Base-by-base conservation (phyloP, 2,329 filamentous ascomycete species). In the Fusarium zealandicum region DNA sequence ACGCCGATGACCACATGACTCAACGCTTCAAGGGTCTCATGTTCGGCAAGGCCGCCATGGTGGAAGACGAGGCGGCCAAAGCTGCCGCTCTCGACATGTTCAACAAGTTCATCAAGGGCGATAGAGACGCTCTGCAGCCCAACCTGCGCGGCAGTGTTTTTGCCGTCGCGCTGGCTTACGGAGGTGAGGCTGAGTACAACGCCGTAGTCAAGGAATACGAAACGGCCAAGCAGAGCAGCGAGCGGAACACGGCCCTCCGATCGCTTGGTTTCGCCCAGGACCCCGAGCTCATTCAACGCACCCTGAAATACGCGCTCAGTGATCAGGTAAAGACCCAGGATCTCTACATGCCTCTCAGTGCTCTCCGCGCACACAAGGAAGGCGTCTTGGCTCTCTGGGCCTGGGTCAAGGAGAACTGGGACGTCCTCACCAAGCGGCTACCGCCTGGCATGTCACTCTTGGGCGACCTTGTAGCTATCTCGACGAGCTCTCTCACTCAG, bases 21-120 rank as follows among this genome's bases (percentile, higher is more conserved):
- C 92, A 96, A 74, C 93, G 97, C 72, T 96, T 96, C 82, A 98
- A 98, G 80, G 87, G 87, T 12, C 84, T 97, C 71, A 83, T 97
- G 72, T 98, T 98, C 71, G 90, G 90, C 57, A 85, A 82, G 64
- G 92, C 93, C 43, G 93, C 93, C 52, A 79, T 91, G 63, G 83
- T 87, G 38, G 92, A 92, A 28, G 93, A 98, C 68, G 79, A 92
- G 67, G 80, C 83, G 63, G 85, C 96, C 57, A 85, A 93, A 69
- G 82, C 86, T 42, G 91, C 92, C 7, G 89, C 92, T 7, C 89
- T 92, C 75, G 90, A 93, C 22, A 96, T 97, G 90, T 96, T 97
- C 72, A 81, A 82, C 69, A 92, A 90, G 73, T 96, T 92, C 73
- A 85, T 88, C 66, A 82, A 79, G 18, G 93, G 93, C 22, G 91